Percentiles rank a stretch among this genome's conserved stretches.
Conservation (phyloP, 208 protist species). For the Leishmania major region DNA sequence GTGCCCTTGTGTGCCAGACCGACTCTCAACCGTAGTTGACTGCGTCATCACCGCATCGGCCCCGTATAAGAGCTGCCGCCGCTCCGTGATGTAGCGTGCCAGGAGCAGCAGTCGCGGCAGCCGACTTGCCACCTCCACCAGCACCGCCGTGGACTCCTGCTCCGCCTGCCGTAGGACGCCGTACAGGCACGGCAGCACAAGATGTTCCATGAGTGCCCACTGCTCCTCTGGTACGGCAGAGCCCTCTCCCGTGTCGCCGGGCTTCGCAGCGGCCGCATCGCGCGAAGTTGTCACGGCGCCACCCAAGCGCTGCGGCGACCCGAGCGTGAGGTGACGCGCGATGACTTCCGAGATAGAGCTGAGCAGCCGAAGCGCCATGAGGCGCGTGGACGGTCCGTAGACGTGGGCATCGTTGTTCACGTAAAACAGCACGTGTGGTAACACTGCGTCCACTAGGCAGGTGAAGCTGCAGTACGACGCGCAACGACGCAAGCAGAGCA, state of each 20-base stretch:
- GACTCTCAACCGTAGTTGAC: neutral
- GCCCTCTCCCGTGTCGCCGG: neutral
- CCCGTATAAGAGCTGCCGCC: conserved; percentile 29
- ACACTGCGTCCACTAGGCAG: conserved; percentile 39
- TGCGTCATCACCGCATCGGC: neutral
- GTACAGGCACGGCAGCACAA: conserved; percentile 37
- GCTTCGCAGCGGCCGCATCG: neutral
- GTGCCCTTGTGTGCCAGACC: neutral
- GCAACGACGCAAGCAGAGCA: conserved; percentile 43
- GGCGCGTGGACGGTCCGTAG: conserved; percentile 34
- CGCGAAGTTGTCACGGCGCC: neutral
- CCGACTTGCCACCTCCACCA: conserved; percentile 62
- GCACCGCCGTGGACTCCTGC: conserved; percentile 38
- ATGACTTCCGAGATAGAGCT: conserved; percentile 27
- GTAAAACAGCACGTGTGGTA: conserved; percentile 53
- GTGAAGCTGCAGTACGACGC: conserved; percentile 35
- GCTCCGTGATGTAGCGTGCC: conserved; percentile 53
- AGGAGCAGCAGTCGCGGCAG: conserved; percentile 68
- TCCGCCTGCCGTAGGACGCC: conserved; percentile 29
- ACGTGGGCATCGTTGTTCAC: conserved; percentile 35
- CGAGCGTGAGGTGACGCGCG: conserved; percentile 23
- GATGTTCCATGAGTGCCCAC: conserved; percentile 33
- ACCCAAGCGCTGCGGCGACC: neutral
- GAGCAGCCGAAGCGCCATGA: conserved; percentile 62
- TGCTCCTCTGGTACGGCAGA: conserved; percentile 29